phyloP scores from a whole-genome alignment of 352 stramenopile species.

The Pythium dissimile region DNA sequence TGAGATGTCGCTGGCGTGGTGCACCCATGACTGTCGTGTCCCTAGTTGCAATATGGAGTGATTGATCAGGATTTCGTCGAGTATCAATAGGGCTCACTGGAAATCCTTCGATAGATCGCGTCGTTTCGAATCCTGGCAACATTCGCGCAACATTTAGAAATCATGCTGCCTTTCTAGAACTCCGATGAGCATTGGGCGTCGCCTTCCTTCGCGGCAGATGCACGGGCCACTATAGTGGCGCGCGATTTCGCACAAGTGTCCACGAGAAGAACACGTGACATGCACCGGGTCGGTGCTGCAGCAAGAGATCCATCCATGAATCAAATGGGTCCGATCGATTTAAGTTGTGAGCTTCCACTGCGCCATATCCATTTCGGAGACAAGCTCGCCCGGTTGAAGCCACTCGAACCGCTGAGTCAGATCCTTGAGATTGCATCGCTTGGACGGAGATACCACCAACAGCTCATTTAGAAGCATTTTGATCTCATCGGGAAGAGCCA shows the following conservation, averaged over 20 bases:
- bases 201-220: constrained; percentile 47
- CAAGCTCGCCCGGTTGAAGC: not conserved
- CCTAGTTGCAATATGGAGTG: not conserved
- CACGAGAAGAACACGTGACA: constrained; percentile 44
- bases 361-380: not conserved
- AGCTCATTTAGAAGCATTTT: constrained; percentile 3
- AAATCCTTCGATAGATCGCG: constrained; percentile 8
- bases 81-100: not conserved
- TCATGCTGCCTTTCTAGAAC: constrained; percentile 44
- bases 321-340: not conserved
- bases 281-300: constrained; percentile 48
- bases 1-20: not conserved
- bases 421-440: constrained; percentile 1
- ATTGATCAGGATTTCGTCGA: not conserved
- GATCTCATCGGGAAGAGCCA: constrained; percentile 11
- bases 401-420: constrained; percentile 2
- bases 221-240: constrained; percentile 35
- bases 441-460: constrained; percentile 4
- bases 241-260: constrained; percentile 48
- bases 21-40: not conserved
- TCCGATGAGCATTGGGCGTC: constrained; percentile 58
- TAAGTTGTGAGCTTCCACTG: constrained; percentile 6
- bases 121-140: constrained; percentile 1
- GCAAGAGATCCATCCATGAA: constrained; percentile 33
- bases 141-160: constrained; percentile 15